Base-by-base conservation (phyloP, 2,329 filamentous ascomycete species). In the Madurella fahalii region DNA sequence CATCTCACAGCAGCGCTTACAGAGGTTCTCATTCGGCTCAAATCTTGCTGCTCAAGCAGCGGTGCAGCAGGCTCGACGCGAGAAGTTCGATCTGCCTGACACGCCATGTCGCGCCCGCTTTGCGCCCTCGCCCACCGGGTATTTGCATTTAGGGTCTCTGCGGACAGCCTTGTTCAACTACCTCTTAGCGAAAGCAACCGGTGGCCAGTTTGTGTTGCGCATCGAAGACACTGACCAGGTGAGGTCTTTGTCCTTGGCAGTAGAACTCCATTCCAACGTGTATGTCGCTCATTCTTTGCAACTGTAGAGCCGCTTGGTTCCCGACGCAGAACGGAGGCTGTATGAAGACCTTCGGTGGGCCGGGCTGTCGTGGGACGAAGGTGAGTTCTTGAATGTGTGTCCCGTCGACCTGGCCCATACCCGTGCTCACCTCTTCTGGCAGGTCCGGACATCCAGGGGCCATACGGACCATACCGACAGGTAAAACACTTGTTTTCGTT, bases 181-280 rank as follows among this genome's bases (percentile, higher is more conserved):
- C 63, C 76, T 99, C 4, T 79, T 95, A n/a, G 92, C 94, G 0
- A 89, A 86, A 65, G 84, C 87, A 2, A 96, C 94, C 0, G 86
- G 87, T 4, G 94, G 94, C 7, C 87, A 95, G 68, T 99, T 99
- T 65, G 73, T 99, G 11, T 74, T 99, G 47, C 84, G 94, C 9
- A 85, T 99, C 59, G 94, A 99, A 74, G 94, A 99, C 69, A 99
- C 94, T 4, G 94, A 97, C 72, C 89, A 90, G 79, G 89, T 91
- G 72, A 62, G 78, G 51, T 17, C 17, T 39, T 47, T 18, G 16
- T 53, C 17, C 9, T 30, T 25, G 25, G 7, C 7, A 25, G 12
- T 50, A 34, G 31, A 11, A 11, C 9, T n/a, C 17, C 16, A 13
- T 13, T 30, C n/a, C 9, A 16, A 31, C 15, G 17, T 18, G 52